A percentile compares a stretch with the other conserved stretches of the same genome.
These are phyloP conservation scores for Babesia microti DNA, from an alignment of 169 alveolate species.

Conservation along the genomic window DNA sequence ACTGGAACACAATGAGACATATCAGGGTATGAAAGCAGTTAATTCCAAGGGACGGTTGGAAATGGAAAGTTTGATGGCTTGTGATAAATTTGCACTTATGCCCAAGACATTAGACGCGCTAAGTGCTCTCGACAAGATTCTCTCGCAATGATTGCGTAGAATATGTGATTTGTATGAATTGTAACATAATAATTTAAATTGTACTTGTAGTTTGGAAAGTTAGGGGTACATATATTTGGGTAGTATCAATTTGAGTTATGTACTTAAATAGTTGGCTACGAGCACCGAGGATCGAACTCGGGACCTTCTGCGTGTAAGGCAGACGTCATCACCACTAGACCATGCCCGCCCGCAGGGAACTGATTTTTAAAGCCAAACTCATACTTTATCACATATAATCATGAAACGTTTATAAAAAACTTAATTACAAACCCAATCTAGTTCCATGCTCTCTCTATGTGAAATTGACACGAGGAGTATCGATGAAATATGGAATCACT, in stretches of 20 bases:
- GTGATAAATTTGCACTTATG: background rate
- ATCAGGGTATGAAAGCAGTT: background rate
- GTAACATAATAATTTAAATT: background rate
- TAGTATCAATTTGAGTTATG: no score
- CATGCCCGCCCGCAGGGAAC: slow-evolving; percentile 59
- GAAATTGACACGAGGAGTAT: slow-evolving; percentile 2
- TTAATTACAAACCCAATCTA: background rate
- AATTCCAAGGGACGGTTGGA: background rate
- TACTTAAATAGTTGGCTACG: no score
- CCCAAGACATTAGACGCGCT: background rate
- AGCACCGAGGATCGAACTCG: slow-evolving; percentile 83
- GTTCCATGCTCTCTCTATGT: background rate
- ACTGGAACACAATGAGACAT: background rate
- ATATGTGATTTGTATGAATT: background rate
- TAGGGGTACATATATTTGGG: slow-evolving; percentile 1
- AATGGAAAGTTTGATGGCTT: background rate
- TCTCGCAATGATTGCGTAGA: background rate
- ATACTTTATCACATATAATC: background rate
- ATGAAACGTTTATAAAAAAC: background rate
- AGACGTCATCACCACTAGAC: slow-evolving; percentile 81
- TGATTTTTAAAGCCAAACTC: background rate
- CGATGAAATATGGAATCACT: slow-evolving; percentile 20
- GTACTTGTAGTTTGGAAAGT: background rate
- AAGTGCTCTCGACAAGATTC: background rate
- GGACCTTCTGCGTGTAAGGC: slow-evolving; percentile 81